Evolutionary conservation across 192 early-diverging fungal genomes (phyloP).

Genomic region (Coemansia sp.): DNA sequence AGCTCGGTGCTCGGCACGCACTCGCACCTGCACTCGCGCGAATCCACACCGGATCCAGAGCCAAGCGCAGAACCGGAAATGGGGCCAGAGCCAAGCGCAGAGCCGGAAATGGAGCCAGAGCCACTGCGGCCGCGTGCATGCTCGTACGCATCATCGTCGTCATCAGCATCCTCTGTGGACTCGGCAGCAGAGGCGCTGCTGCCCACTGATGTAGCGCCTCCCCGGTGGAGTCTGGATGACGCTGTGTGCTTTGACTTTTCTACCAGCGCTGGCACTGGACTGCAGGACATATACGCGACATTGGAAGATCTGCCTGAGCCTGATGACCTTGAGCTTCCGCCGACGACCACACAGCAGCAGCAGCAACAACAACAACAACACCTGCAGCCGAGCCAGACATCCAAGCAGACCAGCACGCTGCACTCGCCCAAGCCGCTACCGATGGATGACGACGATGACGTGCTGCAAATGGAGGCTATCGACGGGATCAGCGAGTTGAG

Average conservation of each 20-base stretch:
- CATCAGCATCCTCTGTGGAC: not conserved
- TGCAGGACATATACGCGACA: constrained; percentile 15
- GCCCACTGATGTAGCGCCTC: no score
- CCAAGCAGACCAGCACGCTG: no score
- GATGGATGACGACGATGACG: constrained; percentile 7
- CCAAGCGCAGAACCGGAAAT: no score
- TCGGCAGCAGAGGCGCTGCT: not conserved
- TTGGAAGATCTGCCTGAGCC: constrained; percentile 32
- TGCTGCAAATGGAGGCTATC: constrained; percentile 45
- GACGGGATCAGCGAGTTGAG: constrained; percentile 34
- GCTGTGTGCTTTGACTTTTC: no score
- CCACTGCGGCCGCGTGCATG: constrained; percentile 1
- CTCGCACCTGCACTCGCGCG: constrained; percentile 16
- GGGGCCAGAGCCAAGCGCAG: no score
- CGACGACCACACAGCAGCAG: constrained; percentile 17
- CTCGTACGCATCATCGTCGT: not conserved
- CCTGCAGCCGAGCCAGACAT: no score
- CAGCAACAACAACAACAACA: no score
- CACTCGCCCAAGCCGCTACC: not conserved
- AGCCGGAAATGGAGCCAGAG: no score
- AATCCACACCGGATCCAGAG: constrained; percentile 10
- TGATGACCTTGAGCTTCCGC: constrained; percentile 35
- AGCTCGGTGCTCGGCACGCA: constrained; percentile 18
- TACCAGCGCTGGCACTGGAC: no score
- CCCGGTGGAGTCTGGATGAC: no score